Evolutionary conservation across 257 asterid species (phyloP), one percentile per base, ranked within the genome.

Genomic region (Schizonepeta tenuifolia): DNA sequence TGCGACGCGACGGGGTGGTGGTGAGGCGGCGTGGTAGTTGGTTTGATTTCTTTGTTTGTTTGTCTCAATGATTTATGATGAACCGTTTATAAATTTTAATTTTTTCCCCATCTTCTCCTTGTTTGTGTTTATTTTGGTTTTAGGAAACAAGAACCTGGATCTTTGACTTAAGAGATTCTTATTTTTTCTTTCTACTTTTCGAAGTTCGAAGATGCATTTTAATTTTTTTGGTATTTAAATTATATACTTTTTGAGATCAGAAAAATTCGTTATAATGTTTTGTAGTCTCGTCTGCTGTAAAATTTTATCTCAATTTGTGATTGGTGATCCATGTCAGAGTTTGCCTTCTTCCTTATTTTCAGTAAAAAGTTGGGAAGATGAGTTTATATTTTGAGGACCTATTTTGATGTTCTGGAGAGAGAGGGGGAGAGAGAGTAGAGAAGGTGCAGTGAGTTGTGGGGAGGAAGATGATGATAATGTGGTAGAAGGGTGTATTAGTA

Each of bases 81-180:
- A 36, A 6, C 28, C 36, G 26, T 28, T 17, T 38, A 33, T 14
- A 9, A 36, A 15, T n/a, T 15, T 26, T 54, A 2, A 3, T 53
- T 54, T 54, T n/a, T 9, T 54, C 0, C 2, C 28, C 20, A 5
- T 43, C 18, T 17, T 40, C 22, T 2, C 21, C 35, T 65, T 18
- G 4, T 14, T 20, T 20, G 5, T 11, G 58, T 12, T 60, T 60
- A 69, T 50, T 60, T 15, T 47, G 58, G 18, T 54, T 26, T n/a
- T 46, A 74, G 43, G 73, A 65, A 74, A 35, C 60, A 18, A 31
- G 18, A 22, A 46, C 26, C 55, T 70, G 57, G 43, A 26, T 43
- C 57, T 24, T 70, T 70, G 14, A 40, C 17, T 35, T 0, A 14
- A 69, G 55, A 22, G 74, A 69, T 69, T 41, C 57, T 1, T 50